Percentiles rank a stretch among this genome's conserved stretches.
Conservation (phyloP, 1,284 basidiomycete species). For the Ceratobasidium sp. region DNA sequence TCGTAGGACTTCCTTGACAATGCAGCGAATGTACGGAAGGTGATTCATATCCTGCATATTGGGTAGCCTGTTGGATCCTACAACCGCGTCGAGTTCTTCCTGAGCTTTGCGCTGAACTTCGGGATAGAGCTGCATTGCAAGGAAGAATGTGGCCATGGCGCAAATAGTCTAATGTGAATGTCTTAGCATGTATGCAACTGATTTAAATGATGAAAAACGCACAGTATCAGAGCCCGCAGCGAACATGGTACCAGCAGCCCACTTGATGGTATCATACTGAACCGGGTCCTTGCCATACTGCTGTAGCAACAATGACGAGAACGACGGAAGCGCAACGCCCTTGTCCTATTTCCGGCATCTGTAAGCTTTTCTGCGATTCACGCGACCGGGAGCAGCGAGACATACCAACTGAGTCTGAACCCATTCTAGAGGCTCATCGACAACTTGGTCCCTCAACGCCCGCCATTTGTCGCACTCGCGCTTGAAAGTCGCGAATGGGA, state of each 20-base stretch:
- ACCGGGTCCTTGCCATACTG: constrained; percentile 30
- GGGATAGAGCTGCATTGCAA: constrained; percentile 47
- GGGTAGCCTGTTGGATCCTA: constrained; percentile 41
- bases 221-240: constrained; percentile 36
- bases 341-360: not conserved
- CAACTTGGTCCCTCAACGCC: constrained; percentile 23
- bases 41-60: constrained; percentile 25
- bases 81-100: constrained; percentile 45
- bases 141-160: constrained; percentile 45
- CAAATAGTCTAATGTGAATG: constrained; percentile 30
- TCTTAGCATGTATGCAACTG: not conserved
- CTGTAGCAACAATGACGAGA: constrained; percentile 20
- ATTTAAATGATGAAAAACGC: not conserved
- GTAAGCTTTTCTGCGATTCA: not conserved
- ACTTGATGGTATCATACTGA: constrained; percentile 32
- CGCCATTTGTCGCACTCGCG: constrained; percentile 38
- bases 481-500: constrained; percentile 39
- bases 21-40: constrained; percentile 25
- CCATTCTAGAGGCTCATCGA: constrained; percentile 32
- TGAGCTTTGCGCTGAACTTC: constrained; percentile 43
- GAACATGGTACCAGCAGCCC: constrained; percentile 33
- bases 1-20: constrained; percentile 23
- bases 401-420: constrained; percentile 23
- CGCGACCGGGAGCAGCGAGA: not conserved
- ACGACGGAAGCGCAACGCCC: constrained; percentile 26